Base-by-base conservation (phyloP, 2,329 filamentous ascomycete species). In the Colletotrichum horii region DNA sequence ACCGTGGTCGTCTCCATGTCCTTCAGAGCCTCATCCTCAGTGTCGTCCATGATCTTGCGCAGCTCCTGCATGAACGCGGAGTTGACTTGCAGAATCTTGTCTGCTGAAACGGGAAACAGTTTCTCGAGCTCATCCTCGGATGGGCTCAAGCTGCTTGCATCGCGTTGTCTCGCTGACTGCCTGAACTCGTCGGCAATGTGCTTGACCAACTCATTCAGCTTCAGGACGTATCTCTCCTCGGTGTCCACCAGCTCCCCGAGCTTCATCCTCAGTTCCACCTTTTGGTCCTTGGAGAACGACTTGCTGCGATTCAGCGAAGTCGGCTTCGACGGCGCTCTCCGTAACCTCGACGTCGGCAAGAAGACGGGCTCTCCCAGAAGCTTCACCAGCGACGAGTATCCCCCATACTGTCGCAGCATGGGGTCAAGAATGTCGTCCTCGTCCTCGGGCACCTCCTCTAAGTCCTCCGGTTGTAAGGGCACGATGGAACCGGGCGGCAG, bases 181-280 rank as follows among this genome's bases (percentile, higher is more conserved):
- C 94, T 92, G 80, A 97, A 96, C 77, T 97, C 94, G 70, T 92
- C 91, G 30, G 95, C 95, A 34, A 98, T 92, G 75, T 93, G 92
- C 77, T 94, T 92, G 56, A 98, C 94, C 76, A 99, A 86, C 78
- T 97, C 94, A 77, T 94, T 92, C 72, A 99, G 86, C 83, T 98
- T 98, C 80, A 91, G 90, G 56, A 99, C 95, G 84, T 98, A 99
- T 83, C 95, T 93, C 82, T 97, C 95, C 83, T 99, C 97, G 0
- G 97, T 99, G 80, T 98, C 95, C 38, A 98, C 91, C 75, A 98
- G 87, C 83, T 99, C 97, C 75, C 92, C 93, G 89, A 99, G 93
- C 83, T 98, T 96, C 84, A 96, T 94, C 55, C 96, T 92, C 78
- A 98, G 87, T 68, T 94, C 94, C 79, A 96, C 90, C 81, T 98